Percentiles rank a stretch among this genome's conserved stretches.
These are phyloP conservation scores for Vigna nakashimae DNA, from an alignment of 306 rosid species.

Conservation along the genomic window DNA sequence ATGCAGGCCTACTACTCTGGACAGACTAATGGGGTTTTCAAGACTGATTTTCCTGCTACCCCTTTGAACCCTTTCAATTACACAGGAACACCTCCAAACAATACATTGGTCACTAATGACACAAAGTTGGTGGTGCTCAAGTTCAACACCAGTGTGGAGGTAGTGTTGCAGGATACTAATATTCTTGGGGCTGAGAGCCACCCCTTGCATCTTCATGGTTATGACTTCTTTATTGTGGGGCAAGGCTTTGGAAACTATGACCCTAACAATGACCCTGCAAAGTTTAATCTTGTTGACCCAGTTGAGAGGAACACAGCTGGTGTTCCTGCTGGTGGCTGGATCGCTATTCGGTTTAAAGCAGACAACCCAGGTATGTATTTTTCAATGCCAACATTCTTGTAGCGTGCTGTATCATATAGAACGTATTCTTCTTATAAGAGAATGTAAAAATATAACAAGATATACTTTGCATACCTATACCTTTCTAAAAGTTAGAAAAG, in stretches of 20 bases:
- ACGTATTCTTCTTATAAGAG: too few relatives aligned
- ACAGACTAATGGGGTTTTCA: constrained; percentile 59
- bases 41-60: constrained; percentile 64
- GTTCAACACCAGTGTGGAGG: constrained; percentile 79
- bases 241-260: constrained; percentile 87
- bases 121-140: constrained; percentile 68
- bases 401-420: neutral
- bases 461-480: neutral
- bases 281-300: constrained; percentile 75
- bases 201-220: constrained; percentile 92
- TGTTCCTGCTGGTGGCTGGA: constrained; percentile 85
- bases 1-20: constrained; percentile 63
- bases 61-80: constrained; percentile 69
- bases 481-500: neutral
- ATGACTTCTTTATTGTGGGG: constrained; percentile 72
- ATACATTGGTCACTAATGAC: constrained; percentile 62
- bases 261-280: constrained; percentile 63
- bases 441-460: too few relatives aligned
- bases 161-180: constrained; percentile 76
- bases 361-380: constrained; percentile 76
- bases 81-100: constrained; percentile 82
- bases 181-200: constrained; percentile 79
- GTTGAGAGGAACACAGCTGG: constrained; percentile 71
- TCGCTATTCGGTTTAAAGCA: constrained; percentile 73
- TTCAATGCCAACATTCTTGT: constrained; percentile 7